Base-by-base conservation (phyloP, 371 early-diverging fungal genomes). In the Umbelopsis sp. region DNA sequence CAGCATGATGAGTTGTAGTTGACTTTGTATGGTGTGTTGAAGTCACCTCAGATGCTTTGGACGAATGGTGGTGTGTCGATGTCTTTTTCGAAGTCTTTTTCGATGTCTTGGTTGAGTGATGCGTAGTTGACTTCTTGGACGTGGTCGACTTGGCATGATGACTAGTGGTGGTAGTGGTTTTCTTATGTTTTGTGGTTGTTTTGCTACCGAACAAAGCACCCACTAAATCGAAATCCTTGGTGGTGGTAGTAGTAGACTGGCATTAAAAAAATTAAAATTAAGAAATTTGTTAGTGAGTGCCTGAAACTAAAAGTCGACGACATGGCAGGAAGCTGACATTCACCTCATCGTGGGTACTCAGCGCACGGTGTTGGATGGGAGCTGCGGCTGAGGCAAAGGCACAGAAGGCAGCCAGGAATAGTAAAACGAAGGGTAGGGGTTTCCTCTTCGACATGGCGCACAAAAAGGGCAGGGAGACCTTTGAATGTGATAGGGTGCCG, bases 401-500 rank as follows among this genome's bases (percentile, higher is more conserved):
- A 35, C 12, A 18, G 9, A 57, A n/a, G 0, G 57, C 8, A 9
- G 57, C 57, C 10, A 57, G 0, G 32, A 35, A 57, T 12, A 57
- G 35, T 18, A 29, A 57, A 57, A 57, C 29, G 57, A 57, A 57
- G 57, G 57, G 35, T 16, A 57, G 57, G 57, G 57, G 57, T 18
- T 57, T 57, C 57, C n/a, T 57, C 57, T 57, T 57, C 35, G 35
- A 57, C 57, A 57, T 57, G 57, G 41, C 41, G 41, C 7, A 10
- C 7, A 41, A 37, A 41, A 37, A 29, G 35, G 35, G 57, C 18
- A 4, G 22, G 35, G 10, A 57, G 29, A 53, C 57, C 12, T 41
- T 10, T 12, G 41, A 41, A 12, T 41, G 12, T 41, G 10, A 41
- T 10, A 4, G 7, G 41, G 12, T 5, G 41, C 7, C 12, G 41